Conservation (phyloP, 495 filamentous ascomycete species). For the Trypethelium eluteriae region DNA sequence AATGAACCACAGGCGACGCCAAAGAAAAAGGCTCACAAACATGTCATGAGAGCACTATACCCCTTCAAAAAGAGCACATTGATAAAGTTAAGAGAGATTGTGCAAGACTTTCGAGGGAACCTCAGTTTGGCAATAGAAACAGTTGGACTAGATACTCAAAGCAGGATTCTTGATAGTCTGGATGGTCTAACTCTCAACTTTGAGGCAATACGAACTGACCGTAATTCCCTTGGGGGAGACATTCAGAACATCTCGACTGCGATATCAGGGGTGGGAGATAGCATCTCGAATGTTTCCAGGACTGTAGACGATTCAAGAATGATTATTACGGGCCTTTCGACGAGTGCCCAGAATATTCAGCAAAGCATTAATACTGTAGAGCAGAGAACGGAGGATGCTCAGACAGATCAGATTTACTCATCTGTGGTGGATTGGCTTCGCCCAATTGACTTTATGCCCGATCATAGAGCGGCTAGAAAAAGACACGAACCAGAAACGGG, state of each 20-base stretch:
- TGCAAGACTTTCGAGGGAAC: neutral
- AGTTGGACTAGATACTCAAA: neutral
- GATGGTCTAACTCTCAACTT: neutral
- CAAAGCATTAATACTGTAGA: neutral
- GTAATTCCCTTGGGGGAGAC: neutral
- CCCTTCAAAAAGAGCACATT: conserved; percentile 13
- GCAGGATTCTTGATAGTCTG: neutral
- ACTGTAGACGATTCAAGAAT: neutral
- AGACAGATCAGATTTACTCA: conserved; percentile 12
- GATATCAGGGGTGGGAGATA: neutral
- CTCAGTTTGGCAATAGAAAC: conserved; percentile 8
- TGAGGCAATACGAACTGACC: neutral
- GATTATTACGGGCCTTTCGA: neutral
- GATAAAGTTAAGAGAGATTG: neutral
- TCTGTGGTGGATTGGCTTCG: conserved; percentile 18
- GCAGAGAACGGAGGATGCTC: neutral
- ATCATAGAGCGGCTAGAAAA: conserved; percentile 21
- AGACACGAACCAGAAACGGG: conserved; percentile 18
- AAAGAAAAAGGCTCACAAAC: neutral
- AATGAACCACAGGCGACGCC: neutral
- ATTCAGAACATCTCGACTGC: neutral
- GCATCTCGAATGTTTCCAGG: neutral
- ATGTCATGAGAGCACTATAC: neutral
- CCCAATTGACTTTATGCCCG: conserved; percentile 17
- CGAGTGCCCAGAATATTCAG: neutral